Base-by-base conservation (phyloP, 1,284 basidiomycete genomes). In the Puccinia coronata region DNA sequence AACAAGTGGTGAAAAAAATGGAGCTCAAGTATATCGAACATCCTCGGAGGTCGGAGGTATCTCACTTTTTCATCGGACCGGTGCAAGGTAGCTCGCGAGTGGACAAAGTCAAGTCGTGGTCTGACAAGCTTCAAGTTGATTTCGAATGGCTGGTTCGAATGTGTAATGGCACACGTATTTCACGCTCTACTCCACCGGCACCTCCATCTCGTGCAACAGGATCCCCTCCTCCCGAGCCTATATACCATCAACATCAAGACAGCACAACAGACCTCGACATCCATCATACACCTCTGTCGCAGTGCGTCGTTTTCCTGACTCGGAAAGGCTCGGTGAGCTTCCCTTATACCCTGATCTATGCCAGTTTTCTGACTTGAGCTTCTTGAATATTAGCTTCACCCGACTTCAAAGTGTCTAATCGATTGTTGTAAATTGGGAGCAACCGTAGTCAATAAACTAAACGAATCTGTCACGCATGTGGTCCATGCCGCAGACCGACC, bases 21-120 rank as follows among this genome's bases (percentile, higher is more conserved):
- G 71, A 80, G 23, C 47, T 80, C 41, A 80, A 80, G 55, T 80
- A 61, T 47, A 47, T 72, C n/a, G 55, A 61, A 43, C 59, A 73
- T 59, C 78, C 78, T 43, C 67, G 57, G 16, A 67, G 78, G 12
- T 72, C 67, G 20, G 78, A 72, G 14, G 78, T 80, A 16, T 72
- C 78, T 72, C 78, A 80, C 36, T 55, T 80, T 49, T 80, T 80
- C 55, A 23, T 80, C 47, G 78, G 78, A 1, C 78, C 78, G 18
- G 78, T 72, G 2, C 49, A 80, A 53, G 49, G 20, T 36, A 80
- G 78, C 57, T 69, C 28, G 23, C 67, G 78, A n/a, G 49, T 73
- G 25, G 36, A 73, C 23, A 80, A 47, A 72, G 78, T 73, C 53
- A 63, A 49, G 36, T 49, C 67, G 31, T 80, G 78, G 78, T 34